A percentile compares a stretch with the other conserved stretches of the same genome.
Conservation (phyloP, 352 stramenopile genomes). For the Pythium utonaiense region DNA sequence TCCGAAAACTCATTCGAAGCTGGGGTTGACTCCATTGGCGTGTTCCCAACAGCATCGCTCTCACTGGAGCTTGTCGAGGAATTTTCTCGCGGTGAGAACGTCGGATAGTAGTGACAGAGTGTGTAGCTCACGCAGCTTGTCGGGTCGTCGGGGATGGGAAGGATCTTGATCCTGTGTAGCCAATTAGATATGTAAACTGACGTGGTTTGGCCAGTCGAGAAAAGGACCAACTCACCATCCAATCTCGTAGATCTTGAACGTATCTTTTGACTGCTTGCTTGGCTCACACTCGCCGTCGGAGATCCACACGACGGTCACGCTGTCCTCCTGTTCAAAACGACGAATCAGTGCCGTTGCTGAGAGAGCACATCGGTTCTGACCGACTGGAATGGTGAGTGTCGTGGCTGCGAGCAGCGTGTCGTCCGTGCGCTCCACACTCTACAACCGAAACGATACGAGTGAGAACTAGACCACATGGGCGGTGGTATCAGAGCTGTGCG, state of each 20-base stretch:
- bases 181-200: not conserved
- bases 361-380: constrained; percentile 5
- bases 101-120: constrained; percentile 17
- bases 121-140: constrained; percentile 17
- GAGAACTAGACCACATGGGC: no score
- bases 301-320: constrained; percentile 27
- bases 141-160: constrained; percentile 9
- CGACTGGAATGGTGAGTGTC: constrained; percentile 7
- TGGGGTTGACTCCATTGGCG: not conserved
- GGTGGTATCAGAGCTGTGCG: not conserved
- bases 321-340: constrained; percentile 13
- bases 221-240: constrained; percentile 32
- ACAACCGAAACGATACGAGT: not conserved
- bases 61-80: constrained; percentile 13
- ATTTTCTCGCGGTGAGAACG: constrained; percentile 12
- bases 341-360: constrained; percentile 14
- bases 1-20: not conserved
- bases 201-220: not conserved
- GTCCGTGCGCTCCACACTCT: constrained; percentile 22
- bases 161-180: constrained; percentile 19
- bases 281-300: constrained; percentile 34
- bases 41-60: not conserved
- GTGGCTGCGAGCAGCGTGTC: constrained; percentile 31
- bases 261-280: constrained; percentile 24
- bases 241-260: constrained; percentile 37